These are phyloP conservation scores for Paulownia fortunei DNA, from an alignment of 257 asterid species.

Conservation along the genomic window DNA sequence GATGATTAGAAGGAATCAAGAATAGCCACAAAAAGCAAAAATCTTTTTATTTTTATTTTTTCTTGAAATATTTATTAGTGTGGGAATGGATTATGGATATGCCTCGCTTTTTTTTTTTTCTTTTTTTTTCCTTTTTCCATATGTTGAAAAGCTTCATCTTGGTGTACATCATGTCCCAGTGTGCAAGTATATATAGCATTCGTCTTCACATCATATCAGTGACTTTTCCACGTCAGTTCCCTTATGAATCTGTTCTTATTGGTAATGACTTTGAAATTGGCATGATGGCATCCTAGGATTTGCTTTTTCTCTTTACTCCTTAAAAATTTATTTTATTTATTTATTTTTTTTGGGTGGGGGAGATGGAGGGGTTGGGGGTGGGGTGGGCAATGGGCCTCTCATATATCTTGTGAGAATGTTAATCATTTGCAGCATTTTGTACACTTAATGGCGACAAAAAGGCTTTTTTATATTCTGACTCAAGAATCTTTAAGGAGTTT, in stretches of 20 bases:
- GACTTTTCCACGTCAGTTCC: background rate
- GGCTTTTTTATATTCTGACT: background rate
- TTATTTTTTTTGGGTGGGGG: too few relatives aligned
- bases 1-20: background rate
- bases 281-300: conserved; percentile 11
- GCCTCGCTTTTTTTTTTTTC: background rate
- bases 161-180: background rate
- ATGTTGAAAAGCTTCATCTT: background rate
- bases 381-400: too few relatives aligned
- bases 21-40: background rate
- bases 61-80: background rate
- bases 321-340: too few relatives aligned
- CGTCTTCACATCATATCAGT: background rate
- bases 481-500: background rate
- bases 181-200: background rate
- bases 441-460: background rate
- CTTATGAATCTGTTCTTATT: background rate
- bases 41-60: background rate
- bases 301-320: background rate
- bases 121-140: background rate
- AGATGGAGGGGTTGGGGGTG: too few relatives aligned
- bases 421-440: background rate
- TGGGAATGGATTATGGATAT: background rate
- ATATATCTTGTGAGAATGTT: background rate
- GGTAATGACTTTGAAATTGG: background rate